Evolutionary conservation across 352 stramenopile species (phyloP).

Genomic region (Phytophthora constricta): DNA sequence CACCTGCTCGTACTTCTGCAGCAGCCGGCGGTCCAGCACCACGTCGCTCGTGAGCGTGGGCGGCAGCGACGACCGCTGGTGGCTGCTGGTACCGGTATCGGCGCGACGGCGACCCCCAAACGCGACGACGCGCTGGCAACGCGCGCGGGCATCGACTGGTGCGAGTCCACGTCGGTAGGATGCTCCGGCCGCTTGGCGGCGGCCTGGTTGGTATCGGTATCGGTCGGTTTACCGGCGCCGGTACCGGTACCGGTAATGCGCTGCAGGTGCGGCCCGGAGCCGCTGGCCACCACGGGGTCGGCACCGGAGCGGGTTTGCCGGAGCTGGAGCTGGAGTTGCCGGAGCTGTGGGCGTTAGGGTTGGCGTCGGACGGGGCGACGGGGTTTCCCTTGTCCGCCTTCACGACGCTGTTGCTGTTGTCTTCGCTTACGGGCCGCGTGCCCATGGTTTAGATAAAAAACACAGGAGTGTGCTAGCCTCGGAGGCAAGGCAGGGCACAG

Average conservation of each 20-base stretch:
- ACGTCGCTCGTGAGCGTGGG: slow-evolving; percentile 39
- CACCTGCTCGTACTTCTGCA: slow-evolving; percentile 80
- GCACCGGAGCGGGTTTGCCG: slow-evolving; percentile 8
- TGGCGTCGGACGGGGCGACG: slow-evolving; percentile 5
- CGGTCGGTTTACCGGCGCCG: neutral
- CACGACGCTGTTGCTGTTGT: slow-evolving; percentile 22
- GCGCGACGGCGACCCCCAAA: slow-evolving; percentile 31
- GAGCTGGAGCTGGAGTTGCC: slow-evolving; percentile 7
- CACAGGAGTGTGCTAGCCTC: neutral
- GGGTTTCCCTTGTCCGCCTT: neutral
- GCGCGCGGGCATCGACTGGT: slow-evolving; percentile 10
- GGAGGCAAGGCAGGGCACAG: neutral
- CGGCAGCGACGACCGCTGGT: slow-evolving; percentile 44
- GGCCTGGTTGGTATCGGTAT: slow-evolving; percentile 10
- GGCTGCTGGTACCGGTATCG: slow-evolving; percentile 33
- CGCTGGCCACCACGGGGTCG: slow-evolving; percentile 6
- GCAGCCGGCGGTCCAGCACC: slow-evolving; percentile 66
- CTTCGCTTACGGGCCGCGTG: slow-evolving; percentile 35
- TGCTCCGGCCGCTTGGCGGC: too few species aligned
- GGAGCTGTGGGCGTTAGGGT: slow-evolving; percentile 8
- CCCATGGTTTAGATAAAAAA: slow-evolving; percentile 24
- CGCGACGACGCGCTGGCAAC: slow-evolving; percentile 21
- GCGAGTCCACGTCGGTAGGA: slow-evolving; percentile 20
- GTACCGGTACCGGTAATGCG: slow-evolving; percentile 15
- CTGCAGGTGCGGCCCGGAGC: slow-evolving; percentile 20